Evolutionary conservation across 352 stramenopile genomes (phyloP).

Genomic region (Phytophthora meadii): DNA sequence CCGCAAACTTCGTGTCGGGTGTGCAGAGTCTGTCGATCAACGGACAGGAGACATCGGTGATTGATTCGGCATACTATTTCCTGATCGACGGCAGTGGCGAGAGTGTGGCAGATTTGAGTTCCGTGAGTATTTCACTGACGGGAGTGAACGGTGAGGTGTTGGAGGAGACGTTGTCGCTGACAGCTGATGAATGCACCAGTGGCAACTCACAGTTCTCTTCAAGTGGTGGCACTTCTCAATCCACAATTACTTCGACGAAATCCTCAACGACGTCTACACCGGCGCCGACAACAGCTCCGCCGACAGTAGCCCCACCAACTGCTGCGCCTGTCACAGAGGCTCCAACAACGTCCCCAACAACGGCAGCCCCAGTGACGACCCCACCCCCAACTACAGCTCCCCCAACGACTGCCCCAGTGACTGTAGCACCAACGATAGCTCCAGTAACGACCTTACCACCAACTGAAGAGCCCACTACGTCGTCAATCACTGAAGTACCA

Average conservation of each 20-base stretch:
- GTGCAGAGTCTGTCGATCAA: conserved; percentile 66
- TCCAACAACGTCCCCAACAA: conserved; percentile 1
- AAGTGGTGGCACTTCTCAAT: conserved; percentile 20
- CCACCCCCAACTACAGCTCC: background rate
- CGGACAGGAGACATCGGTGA: conserved; percentile 56
- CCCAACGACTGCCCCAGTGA: background rate
- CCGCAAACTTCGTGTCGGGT: conserved; percentile 59
- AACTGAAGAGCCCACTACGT: conserved; percentile 2
- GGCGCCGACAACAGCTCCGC: background rate
- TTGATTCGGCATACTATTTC: conserved; percentile 76
- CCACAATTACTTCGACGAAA: conserved; percentile 6
- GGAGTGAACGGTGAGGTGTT: conserved; percentile 63
- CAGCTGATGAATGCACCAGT: conserved; percentile 48
- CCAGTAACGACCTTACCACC: conserved; percentile 2
- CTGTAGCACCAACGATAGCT: conserved; percentile 1
- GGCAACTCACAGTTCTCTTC: conserved; percentile 54
- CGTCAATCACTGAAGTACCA: conserved; percentile 6
- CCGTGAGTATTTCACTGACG: conserved; percentile 52
- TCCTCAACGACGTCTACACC: conserved; percentile 6
- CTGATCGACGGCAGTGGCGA: conserved; percentile 54
- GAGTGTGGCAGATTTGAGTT: conserved; percentile 46
- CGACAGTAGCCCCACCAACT: background rate
- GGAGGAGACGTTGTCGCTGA: conserved; percentile 64
- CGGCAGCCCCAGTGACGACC: background rate
- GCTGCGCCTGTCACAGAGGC: background rate